These are phyloP conservation scores for Debaryomyces maramus DNA, from an alignment of 805 yeast genomes.

Conservation along the genomic window DNA sequence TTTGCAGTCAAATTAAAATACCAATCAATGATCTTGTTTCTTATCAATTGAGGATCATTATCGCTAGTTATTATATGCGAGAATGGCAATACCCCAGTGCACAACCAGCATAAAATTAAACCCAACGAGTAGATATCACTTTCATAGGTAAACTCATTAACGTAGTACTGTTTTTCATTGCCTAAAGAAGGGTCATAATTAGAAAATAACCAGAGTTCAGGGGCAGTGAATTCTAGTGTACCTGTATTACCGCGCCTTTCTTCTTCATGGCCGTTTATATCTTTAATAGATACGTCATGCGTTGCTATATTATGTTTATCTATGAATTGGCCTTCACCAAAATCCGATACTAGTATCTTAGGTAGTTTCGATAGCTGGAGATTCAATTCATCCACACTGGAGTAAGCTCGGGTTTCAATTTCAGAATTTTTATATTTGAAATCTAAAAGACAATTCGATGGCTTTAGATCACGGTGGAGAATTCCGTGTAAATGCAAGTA, in stretches of 20 bases:
- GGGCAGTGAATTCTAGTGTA: conserved; percentile 84
- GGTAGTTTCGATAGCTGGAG: conserved; percentile 45
- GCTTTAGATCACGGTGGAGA: conserved; percentile 87
- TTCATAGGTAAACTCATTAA: conserved; percentile 61
- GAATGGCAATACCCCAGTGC: conserved; percentile 72
- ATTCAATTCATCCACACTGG: conserved; percentile 12
- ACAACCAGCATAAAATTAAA: conserved; percentile 72
- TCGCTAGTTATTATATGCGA: conserved; percentile 16
- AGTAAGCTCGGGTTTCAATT: background rate
- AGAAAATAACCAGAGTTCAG: conserved; percentile 58
- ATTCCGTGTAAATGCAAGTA: conserved; percentile 74
- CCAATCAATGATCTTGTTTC: conserved; percentile 32
- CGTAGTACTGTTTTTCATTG: conserved; percentile 35
- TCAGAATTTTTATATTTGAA: conserved; percentile 19
- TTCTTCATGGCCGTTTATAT: conserved; percentile 24
- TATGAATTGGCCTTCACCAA: conserved; percentile 83
- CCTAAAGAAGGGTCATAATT: conserved; percentile 18
- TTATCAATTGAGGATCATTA: conserved; percentile 29
- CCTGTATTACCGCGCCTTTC: conserved; percentile 84
- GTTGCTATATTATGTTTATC: conserved; percentile 43
- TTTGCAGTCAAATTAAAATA: conserved; percentile 20
- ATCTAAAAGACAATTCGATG: conserved; percentile 77
- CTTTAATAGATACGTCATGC: conserved; percentile 2
- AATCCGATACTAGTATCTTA: conserved; percentile 77
- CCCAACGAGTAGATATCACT: conserved; percentile 86